Evolutionary conservation across 78 protist genomes (phyloP), one percentile per base, ranked within the genome.

Genomic region (Cavenderia fasciculata): DNA sequence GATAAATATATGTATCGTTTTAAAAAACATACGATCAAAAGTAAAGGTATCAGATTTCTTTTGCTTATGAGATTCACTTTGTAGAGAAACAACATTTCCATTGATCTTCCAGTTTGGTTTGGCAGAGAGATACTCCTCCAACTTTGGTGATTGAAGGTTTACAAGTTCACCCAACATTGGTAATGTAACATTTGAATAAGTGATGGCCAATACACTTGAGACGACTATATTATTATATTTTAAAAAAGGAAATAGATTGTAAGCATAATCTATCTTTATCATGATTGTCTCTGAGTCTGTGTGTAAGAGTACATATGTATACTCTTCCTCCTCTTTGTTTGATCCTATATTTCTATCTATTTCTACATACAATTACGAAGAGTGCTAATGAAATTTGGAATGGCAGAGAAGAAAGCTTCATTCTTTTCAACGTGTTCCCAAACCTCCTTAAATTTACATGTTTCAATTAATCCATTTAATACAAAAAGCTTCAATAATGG

Each of bases 1-100:
- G 2, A 44, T 14, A 44, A 4, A 46, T 36, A 34, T 43, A 1
- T 73, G 18, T 14, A 57, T 19, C 14, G 63, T 19, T 19, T 19
- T 8, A 19, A 44, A 6, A 61, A 33, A 72, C 63, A 40, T 75
- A 75, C 85, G 87, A 52, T 78, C 87, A 63, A 78, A 78, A 25
- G 87, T 78, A 65, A 78, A 78, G n/a, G 62, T 65, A 51, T 78
- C 87, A 36, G 87, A 70, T 78, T 78, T 78, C 75, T 78, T 78
- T 52, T 78, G 87, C 70, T 78, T 78, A 33, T 46, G 41, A 25
- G 14, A 65, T 51, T 78, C 87, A 49, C 62, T 62, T 65, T 78
- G 87, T 62, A 78, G 44, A 27, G 87, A 78, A 33, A 78, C 87
- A 36, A 75, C 51, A 21, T 29, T 23, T n/a, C 49, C 87, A 1